A percentile compares a stretch with the other conserved stretches of the same genome.
These are phyloP conservation scores for Graphilbum fragrans DNA, from an alignment of 2,329 filamentous ascomycete genomes.

Conservation along the genomic window DNA sequence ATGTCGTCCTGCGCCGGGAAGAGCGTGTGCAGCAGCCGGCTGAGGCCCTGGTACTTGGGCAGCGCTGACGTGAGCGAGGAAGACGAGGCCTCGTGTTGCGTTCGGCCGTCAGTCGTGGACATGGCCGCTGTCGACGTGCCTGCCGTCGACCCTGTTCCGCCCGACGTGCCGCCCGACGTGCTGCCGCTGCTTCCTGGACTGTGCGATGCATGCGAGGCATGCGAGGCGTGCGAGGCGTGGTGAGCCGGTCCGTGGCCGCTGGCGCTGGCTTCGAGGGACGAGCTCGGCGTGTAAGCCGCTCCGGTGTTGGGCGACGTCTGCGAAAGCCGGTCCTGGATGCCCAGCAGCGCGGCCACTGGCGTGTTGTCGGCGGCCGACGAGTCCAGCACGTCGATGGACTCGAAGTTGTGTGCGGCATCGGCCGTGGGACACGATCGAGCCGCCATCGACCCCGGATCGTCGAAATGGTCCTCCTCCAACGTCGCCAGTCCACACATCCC, in stretches of 20 bases:
- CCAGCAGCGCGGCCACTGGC: conserved; percentile 17
- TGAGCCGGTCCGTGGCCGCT: conserved; percentile 4
- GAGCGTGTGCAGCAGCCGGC: conserved; percentile 17
- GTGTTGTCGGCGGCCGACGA: conserved; percentile 16
- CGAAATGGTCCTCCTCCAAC: background rate
- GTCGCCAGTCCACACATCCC: too few species aligned
- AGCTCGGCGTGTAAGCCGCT: background rate
- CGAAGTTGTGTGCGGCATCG: conserved; percentile 4
- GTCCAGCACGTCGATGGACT: conserved; percentile 16
- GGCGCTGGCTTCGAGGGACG: background rate
- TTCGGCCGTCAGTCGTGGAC: too few species aligned
- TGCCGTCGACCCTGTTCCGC: background rate
- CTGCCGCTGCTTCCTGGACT: background rate
- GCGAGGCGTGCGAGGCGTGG: background rate
- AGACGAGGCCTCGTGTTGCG: too few species aligned
- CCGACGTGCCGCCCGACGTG: background rate
- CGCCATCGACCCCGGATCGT: conserved; percentile 1
- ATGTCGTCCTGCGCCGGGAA: conserved; percentile 23
- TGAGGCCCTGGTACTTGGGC: conserved; percentile 19
- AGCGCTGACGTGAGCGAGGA: background rate
- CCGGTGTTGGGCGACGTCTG: background rate
- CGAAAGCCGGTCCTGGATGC: conserved; percentile 11
- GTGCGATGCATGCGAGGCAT: background rate
- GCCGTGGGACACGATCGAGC: conserved; percentile 6
- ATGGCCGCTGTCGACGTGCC: background rate